Conservation (phyloP, 2,329 filamentous ascomycete genomes). For the Diaporthe sp. region DNA sequence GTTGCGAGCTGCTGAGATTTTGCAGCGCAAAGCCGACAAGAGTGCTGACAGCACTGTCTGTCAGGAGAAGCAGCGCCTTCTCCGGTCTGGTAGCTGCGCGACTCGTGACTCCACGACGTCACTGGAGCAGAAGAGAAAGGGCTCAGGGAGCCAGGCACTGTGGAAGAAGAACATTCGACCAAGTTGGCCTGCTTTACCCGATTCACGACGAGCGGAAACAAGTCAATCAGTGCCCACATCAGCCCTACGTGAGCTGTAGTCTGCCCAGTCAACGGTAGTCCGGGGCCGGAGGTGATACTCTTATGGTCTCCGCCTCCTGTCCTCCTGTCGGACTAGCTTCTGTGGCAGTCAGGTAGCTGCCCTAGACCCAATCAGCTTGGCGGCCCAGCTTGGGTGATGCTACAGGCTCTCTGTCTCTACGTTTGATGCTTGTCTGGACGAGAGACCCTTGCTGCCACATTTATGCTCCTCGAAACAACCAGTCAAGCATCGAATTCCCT, state of each 20-base stretch:
- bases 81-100: not conserved
- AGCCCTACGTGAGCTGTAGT: conserved; percentile 21
- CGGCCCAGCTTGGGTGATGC: conserved; percentile 32
- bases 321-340: conserved; percentile 28
- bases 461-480: conserved; percentile 53
- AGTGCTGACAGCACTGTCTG: not conserved
- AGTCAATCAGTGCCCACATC: conserved; percentile 16
- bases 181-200: not conserved
- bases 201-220: conserved; percentile 7
- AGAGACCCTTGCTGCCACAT: conserved; percentile 49
- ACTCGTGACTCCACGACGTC: conserved; percentile 5
- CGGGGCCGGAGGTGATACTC: conserved; percentile 25
- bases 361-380: conserved; percentile 33
- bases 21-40: not conserved
- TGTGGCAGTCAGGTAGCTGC: conserved; percentile 24
- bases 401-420: conserved; percentile 42
- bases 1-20: not conserved
- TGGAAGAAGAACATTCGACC: too few relatives aligned
- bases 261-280: not conserved
- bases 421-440: conserved; percentile 60
- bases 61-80: not conserved
- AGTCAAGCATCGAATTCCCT: conserved; percentile 41
- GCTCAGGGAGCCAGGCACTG: not conserved
- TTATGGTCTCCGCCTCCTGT: conserved; percentile 29
- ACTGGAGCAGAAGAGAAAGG: not conserved